Base-by-base conservation (phyloP, 345 rosid genomes). In the Eucalyptus paniculata region DNA sequence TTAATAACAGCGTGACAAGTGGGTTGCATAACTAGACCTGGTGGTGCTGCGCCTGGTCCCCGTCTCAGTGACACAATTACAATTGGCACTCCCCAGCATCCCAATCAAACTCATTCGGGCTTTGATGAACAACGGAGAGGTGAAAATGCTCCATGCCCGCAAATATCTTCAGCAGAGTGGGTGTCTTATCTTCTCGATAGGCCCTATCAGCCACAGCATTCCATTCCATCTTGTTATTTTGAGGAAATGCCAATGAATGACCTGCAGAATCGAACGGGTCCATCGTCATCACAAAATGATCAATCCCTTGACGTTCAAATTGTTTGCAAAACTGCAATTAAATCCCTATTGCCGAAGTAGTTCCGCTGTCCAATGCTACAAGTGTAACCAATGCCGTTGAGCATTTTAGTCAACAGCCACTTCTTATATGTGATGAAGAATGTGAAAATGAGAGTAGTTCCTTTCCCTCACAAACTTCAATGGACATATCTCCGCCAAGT, bases 301-400 rank as follows among this genome's bases (percentile, higher is more conserved):
- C 80, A 32, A 69, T 69, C 80, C 80, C 23, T 69, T 32, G 2
- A 50, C 3, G 17, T 50, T 50, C 17, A 50, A 50, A 50, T 50
- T 50, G 51, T 14, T 50, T 50, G 51, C 51, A 50, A 50, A 0
- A 50, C 17, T 50, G 51, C 51, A 50, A 50, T 50, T 0, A 50
- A 50, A 50, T 50, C 51, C 17, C 51, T 14, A 50, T 50, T 50
- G 51, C 51, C 17, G 6, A 50, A 50, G 51, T 14, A 50, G 17
- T 50, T 50, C 6, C 1, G 17, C 17, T 50, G 51, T 50, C 51
- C 17, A 50, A 50, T 50, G 6, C 51, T 5, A 50, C 51, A 50
- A 0, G 51, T 0, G 17, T 14, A 50, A 50, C 51, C 51, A 50
- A 50, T 50, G 51, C 51, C 0, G 6, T 5, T 5, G 17, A 50